These are phyloP conservation scores for Hanseniaspora pseudoguilliermondii DNA, from an alignment of 805 yeast species.

Conservation along the genomic window DNA sequence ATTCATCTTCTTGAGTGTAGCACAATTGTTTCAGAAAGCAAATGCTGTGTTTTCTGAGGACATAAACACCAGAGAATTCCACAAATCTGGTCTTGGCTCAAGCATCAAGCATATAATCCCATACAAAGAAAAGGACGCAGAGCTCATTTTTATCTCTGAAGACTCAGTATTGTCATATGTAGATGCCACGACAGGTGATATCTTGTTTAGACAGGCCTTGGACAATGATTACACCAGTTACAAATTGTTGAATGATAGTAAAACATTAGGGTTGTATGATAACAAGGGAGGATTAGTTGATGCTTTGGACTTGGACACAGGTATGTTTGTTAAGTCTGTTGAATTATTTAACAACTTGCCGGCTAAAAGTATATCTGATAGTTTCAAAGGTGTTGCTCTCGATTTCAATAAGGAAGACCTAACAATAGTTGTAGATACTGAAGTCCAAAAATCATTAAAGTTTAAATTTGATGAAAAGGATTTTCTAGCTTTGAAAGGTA, in stretches of 20 bases:
- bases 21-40: background rate
- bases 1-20: background rate
- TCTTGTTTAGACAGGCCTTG: slow-evolving; percentile 25
- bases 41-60: slow-evolving; percentile 36
- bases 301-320: slow-evolving; percentile 15
- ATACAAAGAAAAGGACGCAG: slow-evolving; percentile 11
- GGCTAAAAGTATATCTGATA: background rate
- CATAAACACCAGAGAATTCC: slow-evolving; percentile 46
- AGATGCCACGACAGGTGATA: slow-evolving; percentile 25
- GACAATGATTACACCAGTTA: slow-evolving; percentile 12
- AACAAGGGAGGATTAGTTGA: background rate
- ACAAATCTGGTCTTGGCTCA: slow-evolving; percentile 34
- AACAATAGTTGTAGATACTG: background rate
- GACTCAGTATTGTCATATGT: slow-evolving; percentile 27
- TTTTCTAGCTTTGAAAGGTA: too few relatives aligned
- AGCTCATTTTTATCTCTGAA: slow-evolving; percentile 15
- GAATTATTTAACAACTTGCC: background rate
- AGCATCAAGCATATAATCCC: slow-evolving; percentile 10
- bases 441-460: background rate
- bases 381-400: slow-evolving; percentile 12
- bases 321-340: background rate
- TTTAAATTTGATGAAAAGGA: background rate
- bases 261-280: slow-evolving; percentile 14
- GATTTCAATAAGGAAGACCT: background rate
- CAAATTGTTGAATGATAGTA: background rate